These are phyloP conservation scores for Aspergillus sp. DNA, from an alignment of 2,329 filamentous ascomycete species.

Conservation along the genomic window DNA sequence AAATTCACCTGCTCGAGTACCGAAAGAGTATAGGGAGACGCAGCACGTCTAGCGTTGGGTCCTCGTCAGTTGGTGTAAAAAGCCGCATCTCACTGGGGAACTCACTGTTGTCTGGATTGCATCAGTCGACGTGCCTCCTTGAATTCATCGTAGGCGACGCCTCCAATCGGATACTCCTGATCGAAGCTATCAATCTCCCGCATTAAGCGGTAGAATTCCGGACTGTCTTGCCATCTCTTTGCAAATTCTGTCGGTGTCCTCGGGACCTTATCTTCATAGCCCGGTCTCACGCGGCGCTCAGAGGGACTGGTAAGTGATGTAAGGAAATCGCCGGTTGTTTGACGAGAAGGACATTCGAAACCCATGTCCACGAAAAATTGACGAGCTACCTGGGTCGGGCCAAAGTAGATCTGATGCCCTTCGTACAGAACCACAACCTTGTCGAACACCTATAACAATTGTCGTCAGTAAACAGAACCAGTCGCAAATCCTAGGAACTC, in stretches of 20 bases:
- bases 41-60: neutral
- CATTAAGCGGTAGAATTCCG: conserved; percentile 26
- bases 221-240: conserved; percentile 46
- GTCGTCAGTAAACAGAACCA: neutral
- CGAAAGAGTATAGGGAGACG: conserved; percentile 66
- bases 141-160: conserved; percentile 2
- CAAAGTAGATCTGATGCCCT: conserved; percentile 2
- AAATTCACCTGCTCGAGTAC: conserved; percentile 72
- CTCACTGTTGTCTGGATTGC: conserved; percentile 5
- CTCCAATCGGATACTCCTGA: conserved; percentile 23
- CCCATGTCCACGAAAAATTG: conserved; percentile 6
- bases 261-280: conserved; percentile 41
- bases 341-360: conserved; percentile 4
- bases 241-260: conserved; percentile 68
- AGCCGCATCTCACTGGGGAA: neutral
- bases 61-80: too few species aligned
- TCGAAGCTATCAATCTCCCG: conserved; percentile 34
- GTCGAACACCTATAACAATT: neutral
- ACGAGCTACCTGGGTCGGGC: neutral
- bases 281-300: conserved; percentile 5
- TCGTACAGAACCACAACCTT: conserved; percentile 2
- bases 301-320: conserved; percentile 44
- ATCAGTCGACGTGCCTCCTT: conserved; percentile 1
- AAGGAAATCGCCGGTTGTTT: conserved; percentile 5
- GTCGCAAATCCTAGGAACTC: neutral